Evolutionary conservation across 306 rosid genomes (phyloP).

Genomic region (Sechiopsis laciniata): DNA sequence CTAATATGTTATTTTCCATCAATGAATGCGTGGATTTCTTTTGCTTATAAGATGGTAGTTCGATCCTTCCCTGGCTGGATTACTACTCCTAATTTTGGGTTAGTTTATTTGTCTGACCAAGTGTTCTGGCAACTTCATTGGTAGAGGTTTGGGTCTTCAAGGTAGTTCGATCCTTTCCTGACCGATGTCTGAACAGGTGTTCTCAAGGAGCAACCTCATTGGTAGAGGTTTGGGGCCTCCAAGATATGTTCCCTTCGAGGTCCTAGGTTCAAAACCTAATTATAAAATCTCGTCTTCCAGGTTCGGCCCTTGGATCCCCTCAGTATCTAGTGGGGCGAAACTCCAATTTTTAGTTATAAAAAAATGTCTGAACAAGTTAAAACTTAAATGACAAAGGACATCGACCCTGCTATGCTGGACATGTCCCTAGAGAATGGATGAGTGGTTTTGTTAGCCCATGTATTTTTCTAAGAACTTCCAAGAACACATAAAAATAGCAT

Average conservation of each 20-base stretch:
- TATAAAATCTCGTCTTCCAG: too few species aligned
- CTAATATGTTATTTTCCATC: not conserved
- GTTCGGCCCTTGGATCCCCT: too few species aligned
- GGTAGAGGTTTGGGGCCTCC: too few species aligned
- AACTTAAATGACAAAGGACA: not conserved
- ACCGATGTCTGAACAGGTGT: too few species aligned
- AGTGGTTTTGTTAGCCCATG: not conserved
- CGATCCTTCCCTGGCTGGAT: not conserved
- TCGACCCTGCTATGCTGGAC: not conserved
- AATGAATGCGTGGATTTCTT: not conserved
- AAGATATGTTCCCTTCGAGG: too few species aligned
- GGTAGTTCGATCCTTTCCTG: too few species aligned
- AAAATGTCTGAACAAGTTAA: not conserved
- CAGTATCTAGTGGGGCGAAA: too few species aligned
- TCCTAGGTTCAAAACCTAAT: too few species aligned
- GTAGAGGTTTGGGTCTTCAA: too few species aligned
- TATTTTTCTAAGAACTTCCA: not conserved
- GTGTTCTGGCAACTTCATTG: not conserved
- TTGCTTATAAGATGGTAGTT: not conserved
- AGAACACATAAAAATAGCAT: not conserved
- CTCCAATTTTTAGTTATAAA: too few species aligned
- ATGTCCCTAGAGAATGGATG: not conserved
- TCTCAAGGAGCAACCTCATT: too few species aligned
- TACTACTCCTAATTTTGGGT: not conserved
- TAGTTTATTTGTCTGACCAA: not conserved